phyloP scores from a whole-genome alignment of 441 rosid genomes.

The Populus trichocarpa region DNA sequence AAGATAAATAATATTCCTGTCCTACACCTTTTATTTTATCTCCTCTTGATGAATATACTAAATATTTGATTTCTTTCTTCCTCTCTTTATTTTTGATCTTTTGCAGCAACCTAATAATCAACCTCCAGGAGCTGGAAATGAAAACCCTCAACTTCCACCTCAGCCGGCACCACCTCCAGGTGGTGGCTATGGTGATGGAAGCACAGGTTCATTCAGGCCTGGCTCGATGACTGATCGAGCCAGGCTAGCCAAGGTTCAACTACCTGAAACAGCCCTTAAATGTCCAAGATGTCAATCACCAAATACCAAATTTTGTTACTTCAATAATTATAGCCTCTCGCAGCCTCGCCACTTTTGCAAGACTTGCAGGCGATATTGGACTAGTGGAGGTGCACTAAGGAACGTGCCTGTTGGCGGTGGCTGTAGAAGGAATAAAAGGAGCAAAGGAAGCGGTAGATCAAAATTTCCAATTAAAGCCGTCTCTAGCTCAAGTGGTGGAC shows the following conservation, averaged over 20 bases:
- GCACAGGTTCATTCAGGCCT: constrained; percentile 52
- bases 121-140: constrained; percentile 21
- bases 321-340: too few species aligned
- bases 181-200: constrained; percentile 35
- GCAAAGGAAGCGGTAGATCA: constrained; percentile 54
- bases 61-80: constrained; percentile 16
- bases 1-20: constrained; percentile 34
- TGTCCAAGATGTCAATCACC: constrained; percentile 94
- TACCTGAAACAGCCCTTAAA: constrained; percentile 70
- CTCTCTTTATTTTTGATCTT: background rate
- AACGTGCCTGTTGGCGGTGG: constrained; percentile 94
- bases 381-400: constrained; percentile 81
- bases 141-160: constrained; percentile 28
- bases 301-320: constrained; percentile 37
- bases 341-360: constrained; percentile 40
- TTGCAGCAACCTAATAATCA: constrained; percentile 44
- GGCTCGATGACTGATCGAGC: constrained; percentile 88
- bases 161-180: constrained; percentile 40
- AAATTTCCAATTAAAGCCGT: constrained; percentile 39
- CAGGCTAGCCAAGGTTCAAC: constrained; percentile 65
- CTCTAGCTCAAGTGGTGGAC: constrained; percentile 29
- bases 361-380: constrained; percentile 91
- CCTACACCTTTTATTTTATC: constrained; percentile 16
- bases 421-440: constrained; percentile 73
- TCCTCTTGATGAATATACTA: constrained; percentile 26